Evolutionary conservation across 805 yeast species (phyloP).

Genomic region (Candida xiaguanensis): DNA sequence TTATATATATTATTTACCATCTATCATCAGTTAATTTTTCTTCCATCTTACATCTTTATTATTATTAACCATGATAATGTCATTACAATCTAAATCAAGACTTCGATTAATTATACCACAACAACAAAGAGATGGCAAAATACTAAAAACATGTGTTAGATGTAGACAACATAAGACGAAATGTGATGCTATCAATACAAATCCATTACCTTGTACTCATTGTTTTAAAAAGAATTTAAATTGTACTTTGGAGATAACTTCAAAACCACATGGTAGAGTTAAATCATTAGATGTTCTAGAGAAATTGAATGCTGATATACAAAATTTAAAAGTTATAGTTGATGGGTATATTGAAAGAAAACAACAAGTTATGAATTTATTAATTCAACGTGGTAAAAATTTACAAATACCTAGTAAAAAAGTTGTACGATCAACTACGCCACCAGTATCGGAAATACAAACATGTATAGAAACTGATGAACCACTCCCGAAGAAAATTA

Average conservation of each 20-base stretch:
- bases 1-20: not conserved
- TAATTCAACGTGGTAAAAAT: conserved; percentile 11
- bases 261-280: conserved; percentile 47
- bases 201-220: conserved; percentile 55
- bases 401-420: conserved; percentile 4
- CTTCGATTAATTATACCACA: conserved; percentile 14
- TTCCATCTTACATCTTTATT: not conserved
- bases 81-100: conserved; percentile 14
- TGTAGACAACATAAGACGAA: conserved; percentile 66
- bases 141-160: conserved; percentile 55
- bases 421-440: conserved; percentile 9
- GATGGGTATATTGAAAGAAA: conserved; percentile 22
- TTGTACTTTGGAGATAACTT: conserved; percentile 54
- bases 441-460: conserved; percentile 21
- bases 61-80: conserved; percentile 12
- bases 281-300: conserved; percentile 25
- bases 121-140: conserved; percentile 11
- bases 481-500: not conserved
- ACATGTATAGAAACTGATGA: conserved; percentile 17
- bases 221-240: conserved; percentile 49
- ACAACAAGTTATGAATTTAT: conserved; percentile 9
- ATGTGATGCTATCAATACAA: conserved; percentile 52
- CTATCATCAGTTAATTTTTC: not conserved
- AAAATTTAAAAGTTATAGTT: conserved; percentile 18
- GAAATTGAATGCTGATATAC: conserved; percentile 24